Conservation (phyloP, 2,329 filamentous ascomycete genomes). For the Paecilomyces dactylethromorphus region DNA sequence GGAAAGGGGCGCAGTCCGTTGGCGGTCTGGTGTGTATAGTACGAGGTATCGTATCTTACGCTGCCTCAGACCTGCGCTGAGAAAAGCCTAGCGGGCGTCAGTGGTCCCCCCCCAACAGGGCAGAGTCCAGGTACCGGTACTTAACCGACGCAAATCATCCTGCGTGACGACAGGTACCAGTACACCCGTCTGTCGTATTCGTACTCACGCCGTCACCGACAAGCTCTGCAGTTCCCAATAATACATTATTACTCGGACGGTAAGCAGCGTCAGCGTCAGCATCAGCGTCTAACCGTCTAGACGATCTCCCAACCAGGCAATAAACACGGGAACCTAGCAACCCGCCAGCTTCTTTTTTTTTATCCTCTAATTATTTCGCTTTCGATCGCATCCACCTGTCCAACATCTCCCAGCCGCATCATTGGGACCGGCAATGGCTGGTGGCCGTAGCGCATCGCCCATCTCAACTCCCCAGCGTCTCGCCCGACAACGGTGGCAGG, state of each 20-base stretch:
- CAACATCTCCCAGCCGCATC: background rate
- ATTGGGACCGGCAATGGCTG: background rate
- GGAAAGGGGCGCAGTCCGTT: background rate
- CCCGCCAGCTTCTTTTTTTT: background rate
- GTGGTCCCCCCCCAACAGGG: background rate
- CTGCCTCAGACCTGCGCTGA: background rate
- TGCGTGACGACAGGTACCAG: background rate
- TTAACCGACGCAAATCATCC: background rate
- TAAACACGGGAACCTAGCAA: background rate
- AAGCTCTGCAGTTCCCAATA: no score
- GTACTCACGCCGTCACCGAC: background rate
- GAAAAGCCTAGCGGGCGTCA: background rate
- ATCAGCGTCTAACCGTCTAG: background rate
- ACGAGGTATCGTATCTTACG: no score
- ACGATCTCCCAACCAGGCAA: background rate
- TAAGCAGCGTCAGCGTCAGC: background rate
- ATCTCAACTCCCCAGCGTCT: background rate
- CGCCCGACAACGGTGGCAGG: background rate
- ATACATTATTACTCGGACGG: no score
- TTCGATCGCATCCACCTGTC: background rate
- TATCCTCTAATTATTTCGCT: background rate
- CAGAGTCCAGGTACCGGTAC: background rate
- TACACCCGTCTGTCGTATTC: background rate
- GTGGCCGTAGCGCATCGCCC: background rate
- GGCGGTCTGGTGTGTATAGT: background rate